Evolutionary conservation across 164 flowering plant genomes (phyloP), one percentile per base, ranked within the genome.

Genomic region (Kingdonia uniflora): DNA sequence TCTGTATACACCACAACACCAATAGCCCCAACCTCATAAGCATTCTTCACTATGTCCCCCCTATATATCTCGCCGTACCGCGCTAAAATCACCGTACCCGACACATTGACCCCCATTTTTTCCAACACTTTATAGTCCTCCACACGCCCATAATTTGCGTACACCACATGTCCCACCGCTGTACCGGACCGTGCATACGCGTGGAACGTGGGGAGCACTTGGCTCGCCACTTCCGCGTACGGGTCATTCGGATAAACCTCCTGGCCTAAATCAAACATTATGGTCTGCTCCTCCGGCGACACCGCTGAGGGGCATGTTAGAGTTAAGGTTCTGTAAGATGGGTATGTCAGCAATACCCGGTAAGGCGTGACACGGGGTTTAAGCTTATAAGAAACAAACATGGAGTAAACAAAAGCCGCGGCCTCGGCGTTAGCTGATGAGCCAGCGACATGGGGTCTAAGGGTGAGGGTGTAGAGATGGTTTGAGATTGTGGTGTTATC

Each of bases 381-480:
- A 25, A 78, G 49, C 51, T 39, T 26, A 64, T 49, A 56, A 46
- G 81, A 72, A 23, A 67, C 19, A 65, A 84, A 58, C 21, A 71
- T 68, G 59, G 78, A 70, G 15, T 73, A 72, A 20, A 81, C 92
- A 54, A 76, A 76, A 38, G 65, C 40, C 16, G 88, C 94, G 33
- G 80, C 82, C 14, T 66, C 80, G 20, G 80, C 72, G 72, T 84
- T 81, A 54, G 80, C 84, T 17, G 61, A 53, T 0, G 84, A 44
- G 48, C 88, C 86, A 20, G 94, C 85, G 4, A 71, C 66, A 52
- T 84, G 92, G 12, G 92, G 92, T 5, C 82, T 63, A 54, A 60
- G 74, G 11, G 87, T 84, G 52, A 84, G 84, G 60, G 54, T 56
- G 60, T 62, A 54, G 70, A 84, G 87, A 63, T 81, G 77, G 61